Percentiles rank a stretch among this genome's conserved stretches.
Evolutionary conservation across 371 early-diverging fungal genomes (phyloP).

Genomic region (Circinella umbellata): DNA sequence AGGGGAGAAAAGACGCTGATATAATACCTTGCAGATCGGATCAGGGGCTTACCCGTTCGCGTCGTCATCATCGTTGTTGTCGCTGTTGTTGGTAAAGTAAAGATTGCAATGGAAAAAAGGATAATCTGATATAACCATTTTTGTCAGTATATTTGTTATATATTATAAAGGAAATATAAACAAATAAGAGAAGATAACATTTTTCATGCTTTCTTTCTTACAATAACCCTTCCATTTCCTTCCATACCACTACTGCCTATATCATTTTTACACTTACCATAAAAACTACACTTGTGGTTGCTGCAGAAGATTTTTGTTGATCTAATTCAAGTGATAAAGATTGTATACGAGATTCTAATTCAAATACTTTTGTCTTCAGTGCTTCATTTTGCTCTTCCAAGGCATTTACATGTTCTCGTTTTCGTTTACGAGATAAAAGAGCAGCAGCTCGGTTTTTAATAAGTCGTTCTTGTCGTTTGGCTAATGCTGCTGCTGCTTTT

Average conservation of each 20-base stretch:
- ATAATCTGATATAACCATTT: constrained; percentile 11
- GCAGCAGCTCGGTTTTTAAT: constrained; percentile 95
- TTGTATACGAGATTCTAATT: constrained; percentile 59
- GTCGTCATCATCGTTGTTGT: background rate
- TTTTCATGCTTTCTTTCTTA: background rate
- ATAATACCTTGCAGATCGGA: constrained; percentile 11
- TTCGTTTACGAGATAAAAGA: constrained; percentile 83
- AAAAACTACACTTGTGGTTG: constrained; percentile 10
- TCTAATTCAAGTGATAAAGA: constrained; percentile 45
- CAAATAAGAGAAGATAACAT: background rate
- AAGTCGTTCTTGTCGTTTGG: constrained; percentile 84
- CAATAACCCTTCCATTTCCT: background rate
- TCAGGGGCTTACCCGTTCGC: constrained; percentile 3
- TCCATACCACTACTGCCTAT: background rate
- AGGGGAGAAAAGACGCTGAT: background rate
- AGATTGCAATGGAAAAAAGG: constrained; percentile 12
- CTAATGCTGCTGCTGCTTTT: constrained; percentile 34
- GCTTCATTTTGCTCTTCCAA: constrained; percentile 79
- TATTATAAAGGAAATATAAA: background rate
- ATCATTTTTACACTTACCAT: background rate
- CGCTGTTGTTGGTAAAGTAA: constrained; percentile 2
- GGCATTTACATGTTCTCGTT: constrained; percentile 79
- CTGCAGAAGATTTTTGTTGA: constrained; percentile 17
- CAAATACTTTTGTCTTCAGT: constrained; percentile 58
- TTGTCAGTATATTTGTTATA: background rate